Conservation (phyloP, 345 rosid species). For the Theobroma cacao region DNA sequence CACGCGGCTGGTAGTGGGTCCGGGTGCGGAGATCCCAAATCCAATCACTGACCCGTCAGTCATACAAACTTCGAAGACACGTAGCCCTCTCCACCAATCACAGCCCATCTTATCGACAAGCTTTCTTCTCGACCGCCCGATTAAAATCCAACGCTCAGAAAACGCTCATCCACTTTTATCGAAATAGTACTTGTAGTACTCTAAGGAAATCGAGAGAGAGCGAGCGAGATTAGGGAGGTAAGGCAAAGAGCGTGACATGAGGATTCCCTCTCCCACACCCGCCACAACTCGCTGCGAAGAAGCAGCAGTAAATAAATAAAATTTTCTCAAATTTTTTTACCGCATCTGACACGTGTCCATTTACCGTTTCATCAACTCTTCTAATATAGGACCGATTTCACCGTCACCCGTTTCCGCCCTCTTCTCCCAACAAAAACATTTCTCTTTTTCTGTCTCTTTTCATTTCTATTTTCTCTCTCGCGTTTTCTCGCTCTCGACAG, state of each 20-base stretch:
- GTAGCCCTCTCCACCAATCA: background rate
- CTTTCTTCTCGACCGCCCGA: background rate
- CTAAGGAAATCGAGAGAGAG: too few species aligned
- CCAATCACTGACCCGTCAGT: background rate
- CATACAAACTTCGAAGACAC: background rate
- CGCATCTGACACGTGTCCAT: constrained; percentile 38
- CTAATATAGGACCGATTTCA: constrained; percentile 28
- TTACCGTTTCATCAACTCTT: background rate
- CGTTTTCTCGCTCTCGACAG: constrained; percentile 37
- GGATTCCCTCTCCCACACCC: constrained; percentile 11
- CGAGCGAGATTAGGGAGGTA: background rate
- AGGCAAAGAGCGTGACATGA: background rate
- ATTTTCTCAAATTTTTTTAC: background rate
- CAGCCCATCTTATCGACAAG: background rate
- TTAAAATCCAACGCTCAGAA: background rate
- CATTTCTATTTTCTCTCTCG: constrained; percentile 26
- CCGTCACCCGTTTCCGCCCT: constrained; percentile 15
- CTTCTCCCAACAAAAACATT: background rate
- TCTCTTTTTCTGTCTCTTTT: background rate
- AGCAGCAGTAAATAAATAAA: constrained; percentile 12
- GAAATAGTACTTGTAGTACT: too few species aligned
- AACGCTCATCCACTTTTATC: background rate
- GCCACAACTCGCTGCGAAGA: constrained; percentile 31
- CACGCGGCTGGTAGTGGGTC: background rate
- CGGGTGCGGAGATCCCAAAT: constrained; percentile 2